Percentiles rank a stretch among this genome's conserved stretches.
phyloP scores from a whole-genome alignment of 768 basidiomycete species.

The Auriscalpium vulgare region DNA sequence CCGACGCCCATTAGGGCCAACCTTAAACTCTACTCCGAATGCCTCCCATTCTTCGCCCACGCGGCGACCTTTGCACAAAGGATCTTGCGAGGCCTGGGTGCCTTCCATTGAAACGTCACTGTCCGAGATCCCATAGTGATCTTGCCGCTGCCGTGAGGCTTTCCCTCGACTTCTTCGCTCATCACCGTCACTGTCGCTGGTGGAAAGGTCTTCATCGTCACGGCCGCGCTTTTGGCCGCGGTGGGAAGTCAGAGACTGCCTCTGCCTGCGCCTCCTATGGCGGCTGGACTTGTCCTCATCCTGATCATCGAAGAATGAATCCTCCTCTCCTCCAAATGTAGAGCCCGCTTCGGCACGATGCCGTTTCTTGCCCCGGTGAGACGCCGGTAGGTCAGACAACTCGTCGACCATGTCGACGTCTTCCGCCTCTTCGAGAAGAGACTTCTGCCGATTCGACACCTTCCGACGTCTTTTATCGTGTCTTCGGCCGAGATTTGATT shows the following conservation, averaged over 20 bases:
- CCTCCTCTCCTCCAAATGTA: conserved; percentile 58
- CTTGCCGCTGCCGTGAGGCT: conserved; percentile 48
- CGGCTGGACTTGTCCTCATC: conserved; percentile 35
- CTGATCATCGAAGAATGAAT: conserved; percentile 29
- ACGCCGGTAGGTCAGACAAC: conserved; percentile 18
- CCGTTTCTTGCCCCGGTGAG: conserved; percentile 59
- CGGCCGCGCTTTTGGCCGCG: conserved; percentile 66
- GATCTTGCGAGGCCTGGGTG: conserved; percentile 38
- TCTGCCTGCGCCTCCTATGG: conserved; percentile 45
- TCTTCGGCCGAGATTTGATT: conserved; percentile 6
- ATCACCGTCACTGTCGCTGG: conserved; percentile 29
- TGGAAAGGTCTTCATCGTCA: conserved; percentile 32
- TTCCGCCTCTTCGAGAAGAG: not conserved
- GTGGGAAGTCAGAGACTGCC: conserved; percentile 37
- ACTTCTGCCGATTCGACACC: conserved; percentile 9
- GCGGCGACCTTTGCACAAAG: conserved; percentile 45
- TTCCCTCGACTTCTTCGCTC: conserved; percentile 24
- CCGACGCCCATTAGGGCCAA: conserved; percentile 61
- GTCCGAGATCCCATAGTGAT: conserved; percentile 33
- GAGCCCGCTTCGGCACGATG: conserved; percentile 69
- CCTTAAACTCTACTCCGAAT: conserved; percentile 63
- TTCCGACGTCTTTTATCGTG: conserved; percentile 16
- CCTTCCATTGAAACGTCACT: conserved; percentile 42
- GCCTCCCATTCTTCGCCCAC: conserved; percentile 75
- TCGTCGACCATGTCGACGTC: conserved; percentile 42